These are phyloP conservation scores for Zopfia rhizophila DNA, from an alignment of 2,329 filamentous ascomycete genomes.

Conservation along the genomic window DNA sequence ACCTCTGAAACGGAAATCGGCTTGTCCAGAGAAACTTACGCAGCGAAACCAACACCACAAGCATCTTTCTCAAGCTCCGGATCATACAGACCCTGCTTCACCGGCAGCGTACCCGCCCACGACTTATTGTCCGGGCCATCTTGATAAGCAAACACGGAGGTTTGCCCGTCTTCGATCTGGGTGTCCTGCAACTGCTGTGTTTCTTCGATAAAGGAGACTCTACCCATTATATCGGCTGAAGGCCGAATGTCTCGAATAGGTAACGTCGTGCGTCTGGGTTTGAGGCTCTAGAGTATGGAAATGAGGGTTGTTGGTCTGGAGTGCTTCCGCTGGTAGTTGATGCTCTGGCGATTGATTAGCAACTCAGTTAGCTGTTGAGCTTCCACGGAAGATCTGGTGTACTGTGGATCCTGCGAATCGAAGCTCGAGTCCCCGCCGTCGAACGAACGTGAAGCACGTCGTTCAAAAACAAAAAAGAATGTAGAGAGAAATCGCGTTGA, in stretches of 20 bases:
- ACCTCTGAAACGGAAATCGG: neutral
- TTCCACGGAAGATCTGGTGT: neutral
- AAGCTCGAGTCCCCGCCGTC: too few relatives aligned
- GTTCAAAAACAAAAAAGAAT: conserved; percentile 13
- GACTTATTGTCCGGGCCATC: conserved; percentile 81
- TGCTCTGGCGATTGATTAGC: conserved; percentile 28
- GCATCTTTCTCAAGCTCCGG: conserved; percentile 98
- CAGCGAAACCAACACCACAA: conserved; percentile 98
- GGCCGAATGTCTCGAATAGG: conserved; percentile 53
- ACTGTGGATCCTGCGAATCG: too few relatives aligned
- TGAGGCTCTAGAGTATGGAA: conserved; percentile 30
- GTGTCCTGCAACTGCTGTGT: conserved; percentile 58
- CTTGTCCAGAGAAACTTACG: conserved; percentile 67
- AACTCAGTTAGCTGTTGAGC: conserved; percentile 25
- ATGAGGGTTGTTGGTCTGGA: conserved; percentile 32
- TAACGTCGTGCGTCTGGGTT: conserved; percentile 25
- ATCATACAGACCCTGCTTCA: conserved; percentile 99
- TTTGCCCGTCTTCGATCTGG: conserved; percentile 67
- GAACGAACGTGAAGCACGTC: too few relatives aligned
- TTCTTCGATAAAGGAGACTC: conserved; percentile 63
- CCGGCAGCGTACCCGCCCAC: conserved; percentile 93
- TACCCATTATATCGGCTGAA: conserved; percentile 65
- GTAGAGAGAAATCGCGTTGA: neutral
- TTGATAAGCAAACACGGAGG: conserved; percentile 83
- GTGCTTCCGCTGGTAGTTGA: conserved; percentile 31